Conservation (phyloP, 257 asterid species). For the Nicotiana obtusifolia region DNA sequence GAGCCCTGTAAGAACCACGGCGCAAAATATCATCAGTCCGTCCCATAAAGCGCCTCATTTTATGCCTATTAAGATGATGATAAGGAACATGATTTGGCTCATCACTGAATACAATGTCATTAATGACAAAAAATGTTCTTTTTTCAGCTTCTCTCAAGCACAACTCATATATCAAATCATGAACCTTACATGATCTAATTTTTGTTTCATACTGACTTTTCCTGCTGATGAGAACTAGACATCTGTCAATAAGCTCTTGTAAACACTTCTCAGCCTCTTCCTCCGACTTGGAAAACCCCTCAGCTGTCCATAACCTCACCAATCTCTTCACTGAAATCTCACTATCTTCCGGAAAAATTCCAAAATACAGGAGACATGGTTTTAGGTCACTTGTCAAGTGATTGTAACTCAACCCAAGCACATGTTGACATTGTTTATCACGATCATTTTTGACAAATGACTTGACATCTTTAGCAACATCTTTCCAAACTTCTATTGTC, state of each 20-base stretch:
- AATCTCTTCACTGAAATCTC: no score
- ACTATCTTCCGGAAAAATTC: no score
- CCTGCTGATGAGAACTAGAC: slow-evolving; percentile 4
- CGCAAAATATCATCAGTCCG: no score
- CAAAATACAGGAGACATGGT: slow-evolving; percentile 6
- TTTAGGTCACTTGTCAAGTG: slow-evolving; percentile 11
- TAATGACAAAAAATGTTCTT: not conserved
- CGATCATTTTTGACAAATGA: not conserved
- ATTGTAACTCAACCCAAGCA: slow-evolving; percentile 6
- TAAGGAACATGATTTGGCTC: not conserved
- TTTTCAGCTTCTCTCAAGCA: slow-evolving; percentile 12
- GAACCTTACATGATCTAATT: slow-evolving; percentile 10
- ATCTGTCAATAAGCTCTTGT: slow-evolving; percentile 7
- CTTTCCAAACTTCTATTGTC: not conserved
- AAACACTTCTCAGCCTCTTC: slow-evolving; percentile 6
- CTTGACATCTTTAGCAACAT: not conserved
- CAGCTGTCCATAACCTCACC: not conserved
- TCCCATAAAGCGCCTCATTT: no score
- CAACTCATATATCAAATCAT: slow-evolving; percentile 1
- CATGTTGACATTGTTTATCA: not conserved
- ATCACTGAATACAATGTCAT: not conserved
- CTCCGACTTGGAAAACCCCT: slow-evolving; percentile 14
- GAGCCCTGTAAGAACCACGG: no score
- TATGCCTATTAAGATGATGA: not conserved
- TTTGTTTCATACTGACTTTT: not conserved